A percentile compares a stretch with the other conserved stretches of the same genome.
Evolutionary conservation across 768 basidiomycete species (phyloP).

Genomic region (Boletus tomentosulus): DNA sequence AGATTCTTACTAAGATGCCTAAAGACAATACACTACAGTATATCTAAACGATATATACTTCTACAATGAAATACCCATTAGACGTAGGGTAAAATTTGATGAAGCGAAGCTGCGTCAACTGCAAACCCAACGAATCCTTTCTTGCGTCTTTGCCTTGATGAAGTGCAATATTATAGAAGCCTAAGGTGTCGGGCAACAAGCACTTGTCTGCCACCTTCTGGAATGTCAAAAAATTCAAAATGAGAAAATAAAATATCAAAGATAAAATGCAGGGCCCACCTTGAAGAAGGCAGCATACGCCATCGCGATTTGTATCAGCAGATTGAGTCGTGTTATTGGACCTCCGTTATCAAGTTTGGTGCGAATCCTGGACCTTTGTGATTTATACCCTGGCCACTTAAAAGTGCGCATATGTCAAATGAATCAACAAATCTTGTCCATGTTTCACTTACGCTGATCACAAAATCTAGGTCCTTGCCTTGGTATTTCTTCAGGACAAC

Average conservation of each 20-base stretch:
- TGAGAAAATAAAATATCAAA: neutral
- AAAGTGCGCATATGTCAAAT: neutral
- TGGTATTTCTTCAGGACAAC: neutral
- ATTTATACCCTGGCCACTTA: neutral
- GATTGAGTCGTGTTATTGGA: neutral
- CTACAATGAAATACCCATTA: neutral
- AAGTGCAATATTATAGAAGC: constrained; percentile 4
- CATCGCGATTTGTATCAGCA: neutral
- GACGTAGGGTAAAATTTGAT: neutral
- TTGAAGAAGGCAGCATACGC: neutral
- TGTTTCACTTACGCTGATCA: neutral
- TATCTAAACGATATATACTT: constrained; percentile 1
- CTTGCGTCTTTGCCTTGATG: neutral
- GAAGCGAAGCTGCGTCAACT: neutral
- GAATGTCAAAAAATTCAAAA: neutral
- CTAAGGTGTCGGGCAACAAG: neutral
- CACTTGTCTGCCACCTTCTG: neutral
- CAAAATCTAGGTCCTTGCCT: neutral
- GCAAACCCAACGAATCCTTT: constrained; percentile 1
- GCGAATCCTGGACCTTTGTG: neutral
- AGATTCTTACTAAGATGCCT: too few relatives aligned
- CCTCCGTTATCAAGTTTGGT: neutral
- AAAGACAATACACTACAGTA: neutral
- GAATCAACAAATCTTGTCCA: neutral
- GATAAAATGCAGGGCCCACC: neutral